A percentile compares a stretch with the other conserved stretches of the same genome.
Conservation (phyloP, 1,284 basidiomycete species). For the Hymenochaete sp. region DNA sequence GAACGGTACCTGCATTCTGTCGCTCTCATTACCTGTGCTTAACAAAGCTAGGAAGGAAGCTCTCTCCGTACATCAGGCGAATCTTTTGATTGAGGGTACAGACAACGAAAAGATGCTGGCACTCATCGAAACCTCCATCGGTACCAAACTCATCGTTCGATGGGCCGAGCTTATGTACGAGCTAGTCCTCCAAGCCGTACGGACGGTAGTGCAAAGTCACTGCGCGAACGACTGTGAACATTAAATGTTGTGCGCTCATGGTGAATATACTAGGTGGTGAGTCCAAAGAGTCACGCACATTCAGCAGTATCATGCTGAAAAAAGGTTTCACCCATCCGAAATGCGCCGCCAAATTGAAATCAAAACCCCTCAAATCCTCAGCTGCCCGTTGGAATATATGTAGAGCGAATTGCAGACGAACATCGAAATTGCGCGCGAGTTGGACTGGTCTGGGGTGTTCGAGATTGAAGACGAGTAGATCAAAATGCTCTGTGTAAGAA, state of each 20-base stretch:
- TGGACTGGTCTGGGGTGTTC: conserved; percentile 88
- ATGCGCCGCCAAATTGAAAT: conserved; percentile 91
- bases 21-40: conserved; percentile 96
- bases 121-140: conserved; percentile 97
- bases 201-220: conserved; percentile 68
- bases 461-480: conserved; percentile 98
- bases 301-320: conserved; percentile 94
- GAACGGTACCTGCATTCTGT: conserved; percentile 97
- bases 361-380: conserved; percentile 86
- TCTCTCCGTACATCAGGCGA: conserved; percentile 75
- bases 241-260: conserved; percentile 96
- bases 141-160: conserved; percentile 95
- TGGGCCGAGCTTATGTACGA: conserved; percentile 98
- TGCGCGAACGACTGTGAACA: conserved; percentile 83
- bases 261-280: conserved; percentile 97
- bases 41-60: conserved; percentile 92
- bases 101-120: conserved; percentile 91
- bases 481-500: conserved; percentile 78
- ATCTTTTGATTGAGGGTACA: conserved; percentile 85
- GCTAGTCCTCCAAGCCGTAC: conserved; percentile 87
- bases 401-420: conserved; percentile 99
- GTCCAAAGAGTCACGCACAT: conserved; percentile 86
- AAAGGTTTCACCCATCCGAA: conserved; percentile 97
- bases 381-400: conserved; percentile 98
- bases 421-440: conserved; percentile 94